A percentile compares a stretch with the other conserved stretches of the same genome.
These are phyloP conservation scores for Buddleja alternifolia DNA, from an alignment of 257 asterid genomes.

Conservation along the genomic window DNA sequence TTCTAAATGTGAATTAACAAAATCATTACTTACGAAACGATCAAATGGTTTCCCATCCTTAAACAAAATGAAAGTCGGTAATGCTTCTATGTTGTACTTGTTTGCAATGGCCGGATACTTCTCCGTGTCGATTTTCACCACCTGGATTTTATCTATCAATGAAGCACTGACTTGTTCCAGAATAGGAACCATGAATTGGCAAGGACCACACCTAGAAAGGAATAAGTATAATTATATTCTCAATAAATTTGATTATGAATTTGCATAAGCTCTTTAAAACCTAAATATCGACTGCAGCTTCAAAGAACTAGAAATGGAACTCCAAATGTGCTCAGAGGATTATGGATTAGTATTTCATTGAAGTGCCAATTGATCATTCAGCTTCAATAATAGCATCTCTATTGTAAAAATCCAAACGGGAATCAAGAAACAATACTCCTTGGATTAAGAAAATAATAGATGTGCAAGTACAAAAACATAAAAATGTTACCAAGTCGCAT, in stretches of 20 bases:
- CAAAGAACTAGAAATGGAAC: constrained; percentile 1
- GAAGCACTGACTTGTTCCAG: constrained; percentile 71
- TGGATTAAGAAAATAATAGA: constrained; percentile 1
- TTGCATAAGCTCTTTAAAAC: neutral
- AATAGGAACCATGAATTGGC: constrained; percentile 93
- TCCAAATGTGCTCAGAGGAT: neutral
- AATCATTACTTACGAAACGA: constrained; percentile 78
- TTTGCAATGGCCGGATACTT: constrained; percentile 81
- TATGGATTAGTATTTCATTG: neutral
- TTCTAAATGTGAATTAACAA: constrained; percentile 20
- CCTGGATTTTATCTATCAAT: constrained; percentile 73
- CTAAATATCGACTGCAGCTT: constrained; percentile 7
- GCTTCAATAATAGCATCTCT: constrained; percentile 6
- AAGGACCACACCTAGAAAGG: constrained; percentile 93
- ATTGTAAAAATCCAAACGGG: constrained; percentile 7
- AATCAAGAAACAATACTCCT: constrained; percentile 2
- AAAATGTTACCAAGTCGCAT: constrained; percentile 85
- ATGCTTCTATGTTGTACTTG: constrained; percentile 79
- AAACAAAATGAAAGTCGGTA: constrained; percentile 93
- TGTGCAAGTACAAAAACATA: constrained; percentile 10
- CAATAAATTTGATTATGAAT: neutral
- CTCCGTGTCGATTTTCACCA: constrained; percentile 92
- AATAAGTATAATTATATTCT: neutral
- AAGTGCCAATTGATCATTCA: constrained; percentile 1
- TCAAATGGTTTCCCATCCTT: constrained; percentile 82